These are phyloP conservation scores for Aspergillus ibericus DNA, from an alignment of 2,329 filamentous ascomycete species.

Conservation along the genomic window DNA sequence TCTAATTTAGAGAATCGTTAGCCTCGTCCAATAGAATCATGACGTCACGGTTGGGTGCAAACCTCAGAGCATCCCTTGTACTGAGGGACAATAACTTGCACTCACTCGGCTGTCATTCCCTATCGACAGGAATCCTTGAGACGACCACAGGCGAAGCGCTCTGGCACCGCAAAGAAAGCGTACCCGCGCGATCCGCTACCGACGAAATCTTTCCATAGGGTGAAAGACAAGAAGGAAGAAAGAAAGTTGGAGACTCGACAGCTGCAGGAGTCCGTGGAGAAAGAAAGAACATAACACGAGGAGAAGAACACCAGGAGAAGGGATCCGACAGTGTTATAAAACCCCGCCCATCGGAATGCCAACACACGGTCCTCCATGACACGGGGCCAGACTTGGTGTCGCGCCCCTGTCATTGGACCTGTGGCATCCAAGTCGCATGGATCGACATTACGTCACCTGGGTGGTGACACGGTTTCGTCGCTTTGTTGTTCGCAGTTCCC, in stretches of 20 bases:
- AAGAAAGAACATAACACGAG: neutral
- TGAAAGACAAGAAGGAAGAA: neutral
- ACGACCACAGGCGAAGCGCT: neutral
- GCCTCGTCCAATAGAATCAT: neutral
- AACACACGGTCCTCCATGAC: neutral
- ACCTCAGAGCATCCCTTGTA: neutral
- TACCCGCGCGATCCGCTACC: neutral
- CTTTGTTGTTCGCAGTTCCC: neutral
- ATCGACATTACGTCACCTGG: neutral
- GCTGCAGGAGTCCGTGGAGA: neutral
- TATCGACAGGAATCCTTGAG: neutral
- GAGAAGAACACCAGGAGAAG: neutral
- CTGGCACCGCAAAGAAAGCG: neutral
- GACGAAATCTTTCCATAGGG: neutral
- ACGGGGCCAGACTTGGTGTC: neutral
- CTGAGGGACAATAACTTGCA: neutral
- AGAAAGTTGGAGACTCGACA: neutral
- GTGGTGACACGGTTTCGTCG: neutral
- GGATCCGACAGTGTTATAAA: slow-evolving; percentile 1
- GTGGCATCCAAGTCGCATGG: neutral
- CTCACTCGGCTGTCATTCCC: neutral
- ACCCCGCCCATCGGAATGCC: neutral
- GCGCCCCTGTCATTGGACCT: neutral
- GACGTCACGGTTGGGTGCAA: neutral
- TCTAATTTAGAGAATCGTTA: neutral